Percentiles rank a stretch among this genome's conserved stretches.
Conservation (phyloP, 2,329 filamentous ascomycete species). For the Sporothrix dimorphospora region DNA sequence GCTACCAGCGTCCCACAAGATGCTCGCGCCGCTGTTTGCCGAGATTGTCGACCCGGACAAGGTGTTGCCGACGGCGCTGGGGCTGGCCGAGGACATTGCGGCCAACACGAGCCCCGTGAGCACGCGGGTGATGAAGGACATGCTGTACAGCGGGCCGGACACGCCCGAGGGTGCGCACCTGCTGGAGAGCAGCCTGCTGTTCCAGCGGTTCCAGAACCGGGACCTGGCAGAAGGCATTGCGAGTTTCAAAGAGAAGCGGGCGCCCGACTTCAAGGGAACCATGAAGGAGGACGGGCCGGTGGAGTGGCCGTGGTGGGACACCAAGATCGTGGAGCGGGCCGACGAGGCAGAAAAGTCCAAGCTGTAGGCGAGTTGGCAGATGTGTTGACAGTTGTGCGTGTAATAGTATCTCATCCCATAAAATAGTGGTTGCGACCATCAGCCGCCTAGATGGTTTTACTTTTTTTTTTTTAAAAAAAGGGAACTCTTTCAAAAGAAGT, state of each 20-base stretch:
- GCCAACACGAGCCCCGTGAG: conserved; percentile 67
- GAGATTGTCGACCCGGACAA: conserved; percentile 63
- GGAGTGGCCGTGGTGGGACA: conserved; percentile 70
- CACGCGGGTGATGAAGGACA: conserved; percentile 68
- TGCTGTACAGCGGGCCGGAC: conserved; percentile 65
- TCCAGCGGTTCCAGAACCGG: conserved; percentile 58
- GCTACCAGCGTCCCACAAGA: conserved; percentile 54
- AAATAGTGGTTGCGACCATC: no score
- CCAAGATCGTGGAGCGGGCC: conserved; percentile 46
- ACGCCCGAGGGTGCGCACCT: conserved; percentile 71
- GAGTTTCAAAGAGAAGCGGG: conserved; percentile 71
- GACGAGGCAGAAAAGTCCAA: conserved; percentile 29
- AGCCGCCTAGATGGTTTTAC: no score
- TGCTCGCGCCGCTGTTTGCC: conserved; percentile 66
- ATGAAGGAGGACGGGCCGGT: conserved; percentile 55
- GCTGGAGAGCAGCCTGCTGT: conserved; percentile 67
- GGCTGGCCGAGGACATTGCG: conserved; percentile 66
- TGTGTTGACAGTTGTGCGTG: background rate
- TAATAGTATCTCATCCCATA: background rate
- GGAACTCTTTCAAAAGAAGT: no score
- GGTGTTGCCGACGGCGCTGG: conserved; percentile 66
- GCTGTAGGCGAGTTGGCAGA: conserved; percentile 21
- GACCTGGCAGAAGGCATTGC: conserved; percentile 69
- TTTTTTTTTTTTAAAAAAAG: no score
- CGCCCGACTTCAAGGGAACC: conserved; percentile 60